A percentile compares a stretch with the other conserved stretches of the same genome.
phyloP scores from a whole-genome alignment of 257 asterid species.

The Vinca minor region DNA sequence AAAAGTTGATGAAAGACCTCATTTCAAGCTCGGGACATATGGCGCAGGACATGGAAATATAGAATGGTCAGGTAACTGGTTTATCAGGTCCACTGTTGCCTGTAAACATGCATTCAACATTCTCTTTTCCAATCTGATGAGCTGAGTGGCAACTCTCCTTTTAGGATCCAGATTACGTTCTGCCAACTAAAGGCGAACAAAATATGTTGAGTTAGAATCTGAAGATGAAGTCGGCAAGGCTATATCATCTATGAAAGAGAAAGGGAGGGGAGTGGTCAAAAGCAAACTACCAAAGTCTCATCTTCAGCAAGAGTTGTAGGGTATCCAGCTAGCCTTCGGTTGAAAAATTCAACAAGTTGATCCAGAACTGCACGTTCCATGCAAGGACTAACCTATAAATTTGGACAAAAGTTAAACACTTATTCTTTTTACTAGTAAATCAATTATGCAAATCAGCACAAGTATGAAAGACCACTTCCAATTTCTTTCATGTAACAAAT shows the following conservation, averaged over 20 bases:
- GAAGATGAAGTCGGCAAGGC: background rate
- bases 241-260: background rate
- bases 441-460: background rate
- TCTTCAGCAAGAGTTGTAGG: constrained; percentile 79
- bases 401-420: too few relatives aligned
- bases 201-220: constrained; percentile 1
- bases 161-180: constrained; percentile 63
- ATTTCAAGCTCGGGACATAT: constrained; percentile 67
- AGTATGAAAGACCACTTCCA: background rate
- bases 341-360: constrained; percentile 75
- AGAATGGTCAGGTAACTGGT: constrained; percentile 75
- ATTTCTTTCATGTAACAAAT: background rate
- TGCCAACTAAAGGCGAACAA: constrained; percentile 44
- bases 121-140: constrained; percentile 78
- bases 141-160: constrained; percentile 81
- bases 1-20: constrained; percentile 31
- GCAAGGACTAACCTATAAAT: constrained; percentile 73
- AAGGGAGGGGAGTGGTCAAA: too few relatives aligned
- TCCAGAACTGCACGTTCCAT: constrained; percentile 91
- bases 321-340: constrained; percentile 59
- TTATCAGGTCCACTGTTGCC: constrained; percentile 63
- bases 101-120: constrained; percentile 67
- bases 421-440: background rate
- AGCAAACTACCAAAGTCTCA: constrained; percentile 57
- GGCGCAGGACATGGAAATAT: constrained; percentile 92